phyloP scores from a whole-genome alignment of 2,329 filamentous ascomycete species.

The Nemania bipapillata region DNA sequence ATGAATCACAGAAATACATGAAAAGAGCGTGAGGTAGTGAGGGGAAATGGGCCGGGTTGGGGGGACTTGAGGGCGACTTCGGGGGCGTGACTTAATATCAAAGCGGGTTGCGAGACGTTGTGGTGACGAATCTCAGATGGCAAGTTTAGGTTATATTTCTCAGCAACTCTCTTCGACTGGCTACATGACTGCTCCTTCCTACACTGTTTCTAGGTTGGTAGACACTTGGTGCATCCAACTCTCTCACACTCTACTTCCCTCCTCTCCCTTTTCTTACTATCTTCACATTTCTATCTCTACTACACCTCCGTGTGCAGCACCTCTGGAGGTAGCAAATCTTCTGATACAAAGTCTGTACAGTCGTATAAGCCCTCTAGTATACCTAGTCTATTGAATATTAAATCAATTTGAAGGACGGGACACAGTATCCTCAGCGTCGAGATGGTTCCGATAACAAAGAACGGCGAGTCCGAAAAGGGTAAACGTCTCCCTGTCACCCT shows the following conservation, averaged over 20 bases:
- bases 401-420: not conserved
- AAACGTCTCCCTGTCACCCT: slow-evolving; percentile 66
- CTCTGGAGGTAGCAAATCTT: no score
- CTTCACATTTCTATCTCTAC: not conserved
- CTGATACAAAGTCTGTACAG: no score
- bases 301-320: no score
- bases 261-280: not conserved
- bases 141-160: no score
- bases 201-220: not conserved
- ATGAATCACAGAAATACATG: not conserved
- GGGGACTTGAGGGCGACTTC: not conserved
- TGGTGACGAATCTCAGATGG: not conserved
- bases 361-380: not conserved
- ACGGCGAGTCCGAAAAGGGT: not conserved
- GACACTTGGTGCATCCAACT: not conserved
- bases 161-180: no score
- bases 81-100: not conserved
- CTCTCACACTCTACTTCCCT: not conserved
- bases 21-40: not conserved
- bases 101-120: not conserved
- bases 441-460: slow-evolving; percentile 20
- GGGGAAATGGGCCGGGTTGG: not conserved
- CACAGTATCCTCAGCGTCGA: not conserved
- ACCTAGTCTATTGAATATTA: not conserved
- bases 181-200: not conserved